A percentile compares a stretch with the other conserved stretches of the same genome.
phyloP scores from a whole-genome alignment of 2,329 filamentous ascomycete species.

The Colletotrichum lentis region DNA sequence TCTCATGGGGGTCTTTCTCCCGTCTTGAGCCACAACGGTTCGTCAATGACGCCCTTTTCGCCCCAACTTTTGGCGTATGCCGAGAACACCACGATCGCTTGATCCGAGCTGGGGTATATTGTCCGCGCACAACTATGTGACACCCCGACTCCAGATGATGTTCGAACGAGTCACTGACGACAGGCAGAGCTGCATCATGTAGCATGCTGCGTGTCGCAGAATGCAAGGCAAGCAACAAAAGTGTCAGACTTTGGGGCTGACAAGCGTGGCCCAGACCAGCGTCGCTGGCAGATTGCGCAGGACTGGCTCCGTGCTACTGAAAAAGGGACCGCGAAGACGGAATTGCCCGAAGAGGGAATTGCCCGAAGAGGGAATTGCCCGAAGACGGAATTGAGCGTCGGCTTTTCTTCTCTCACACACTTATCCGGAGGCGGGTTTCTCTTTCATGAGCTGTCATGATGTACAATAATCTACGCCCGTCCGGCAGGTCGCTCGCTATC shows the following conservation, averaged over 20 bases:
- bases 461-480: not conserved
- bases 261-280: not conserved
- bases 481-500: not conserved
- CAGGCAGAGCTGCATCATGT: not conserved
- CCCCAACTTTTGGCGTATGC: constrained; percentile 13
- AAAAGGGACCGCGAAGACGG: not conserved
- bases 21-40: constrained; percentile 14
- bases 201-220: not conserved
- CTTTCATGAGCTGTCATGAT: not conserved
- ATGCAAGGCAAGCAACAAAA: not conserved
- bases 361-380: no score
- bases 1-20: not conserved
- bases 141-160: constrained; percentile 22
- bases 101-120: not conserved
- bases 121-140: not conserved
- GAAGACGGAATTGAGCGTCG: not conserved
- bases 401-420: constrained; percentile 9
- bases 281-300: constrained; percentile 7
- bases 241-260: not conserved
- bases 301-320: not conserved
- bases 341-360: no score
- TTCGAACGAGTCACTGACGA: constrained; percentile 1
- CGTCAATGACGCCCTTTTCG: constrained; percentile 13
- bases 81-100: constrained; percentile 8
- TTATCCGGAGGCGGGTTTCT: not conserved